Conservation (phyloP, 345 rosid genomes). For the Syzygium aqueum region DNA sequence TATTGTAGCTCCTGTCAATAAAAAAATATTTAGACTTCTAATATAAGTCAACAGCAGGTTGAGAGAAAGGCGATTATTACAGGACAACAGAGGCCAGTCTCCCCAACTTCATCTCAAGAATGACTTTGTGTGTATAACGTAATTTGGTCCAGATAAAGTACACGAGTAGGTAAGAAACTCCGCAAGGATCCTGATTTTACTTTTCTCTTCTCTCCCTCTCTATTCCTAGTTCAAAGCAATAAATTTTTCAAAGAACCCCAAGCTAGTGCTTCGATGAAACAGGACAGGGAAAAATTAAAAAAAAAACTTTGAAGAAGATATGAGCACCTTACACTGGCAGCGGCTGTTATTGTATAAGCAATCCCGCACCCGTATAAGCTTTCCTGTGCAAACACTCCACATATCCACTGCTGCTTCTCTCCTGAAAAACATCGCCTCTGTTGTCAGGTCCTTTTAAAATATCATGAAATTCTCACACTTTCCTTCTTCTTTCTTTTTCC, state of each 20-base stretch:
- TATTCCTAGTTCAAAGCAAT: neutral
- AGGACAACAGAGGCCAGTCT: neutral
- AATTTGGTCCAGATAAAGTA: neutral
- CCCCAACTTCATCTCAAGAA: neutral
- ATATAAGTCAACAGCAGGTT: neutral
- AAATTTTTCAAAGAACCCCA: neutral
- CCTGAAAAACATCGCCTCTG: slow-evolving; percentile 11
- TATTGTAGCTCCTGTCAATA: neutral
- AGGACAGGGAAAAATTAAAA: neutral
- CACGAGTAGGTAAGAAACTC: neutral
- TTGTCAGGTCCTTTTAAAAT: neutral
- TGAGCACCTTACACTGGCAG: slow-evolving; percentile 37
- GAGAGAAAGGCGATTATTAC: neutral
- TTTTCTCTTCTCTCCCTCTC: neutral
- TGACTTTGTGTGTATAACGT: neutral
- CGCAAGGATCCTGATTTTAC: neutral
- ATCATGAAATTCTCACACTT: neutral
- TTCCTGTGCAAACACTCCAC: slow-evolving; percentile 25
- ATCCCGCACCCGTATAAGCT: slow-evolving; percentile 32
- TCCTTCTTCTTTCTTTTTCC: neutral
- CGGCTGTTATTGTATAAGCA: slow-evolving; percentile 40
- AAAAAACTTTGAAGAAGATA: neutral
- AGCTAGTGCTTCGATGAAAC: neutral
- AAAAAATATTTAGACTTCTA: neutral
- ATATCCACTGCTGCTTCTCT: slow-evolving; percentile 15